A percentile compares a stretch with the other conserved stretches of the same genome.
These are phyloP conservation scores for Arthrocladium fulminans DNA, from an alignment of 2,329 filamentous ascomycete genomes.

Conservation along the genomic window DNA sequence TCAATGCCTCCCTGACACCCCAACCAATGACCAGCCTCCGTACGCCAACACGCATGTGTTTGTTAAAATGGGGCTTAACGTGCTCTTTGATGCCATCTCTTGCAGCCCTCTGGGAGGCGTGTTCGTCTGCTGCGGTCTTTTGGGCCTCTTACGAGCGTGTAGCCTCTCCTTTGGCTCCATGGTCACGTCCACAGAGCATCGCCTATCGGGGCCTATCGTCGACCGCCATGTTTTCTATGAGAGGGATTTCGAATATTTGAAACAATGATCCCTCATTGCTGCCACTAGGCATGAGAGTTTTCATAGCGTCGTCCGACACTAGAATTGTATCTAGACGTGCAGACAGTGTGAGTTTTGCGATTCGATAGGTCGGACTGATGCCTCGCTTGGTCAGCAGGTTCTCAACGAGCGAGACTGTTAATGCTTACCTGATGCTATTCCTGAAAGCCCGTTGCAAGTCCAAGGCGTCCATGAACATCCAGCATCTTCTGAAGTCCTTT, in stretches of 20 bases:
- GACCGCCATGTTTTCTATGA: background rate
- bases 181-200: background rate
- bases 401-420: background rate
- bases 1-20: no score
- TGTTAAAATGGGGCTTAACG: no score
- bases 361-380: background rate
- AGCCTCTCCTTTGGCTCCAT: no score
- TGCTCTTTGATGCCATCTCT: no score
- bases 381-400: background rate
- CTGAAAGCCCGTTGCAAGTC: background rate
- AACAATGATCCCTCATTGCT: background rate
- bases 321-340: background rate
- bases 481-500: background rate
- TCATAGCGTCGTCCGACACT: background rate
- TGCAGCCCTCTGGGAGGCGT: no score
- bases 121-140: no score
- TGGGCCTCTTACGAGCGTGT: no score
- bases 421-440: background rate
- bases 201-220: background rate
- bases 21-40: no score
- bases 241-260: background rate
- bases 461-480: background rate
- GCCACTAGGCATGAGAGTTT: background rate
- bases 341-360: background rate
- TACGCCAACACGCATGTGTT: no score